Conservation (phyloP, 805 yeast species). For the Suhomyces prunicola region DNA sequence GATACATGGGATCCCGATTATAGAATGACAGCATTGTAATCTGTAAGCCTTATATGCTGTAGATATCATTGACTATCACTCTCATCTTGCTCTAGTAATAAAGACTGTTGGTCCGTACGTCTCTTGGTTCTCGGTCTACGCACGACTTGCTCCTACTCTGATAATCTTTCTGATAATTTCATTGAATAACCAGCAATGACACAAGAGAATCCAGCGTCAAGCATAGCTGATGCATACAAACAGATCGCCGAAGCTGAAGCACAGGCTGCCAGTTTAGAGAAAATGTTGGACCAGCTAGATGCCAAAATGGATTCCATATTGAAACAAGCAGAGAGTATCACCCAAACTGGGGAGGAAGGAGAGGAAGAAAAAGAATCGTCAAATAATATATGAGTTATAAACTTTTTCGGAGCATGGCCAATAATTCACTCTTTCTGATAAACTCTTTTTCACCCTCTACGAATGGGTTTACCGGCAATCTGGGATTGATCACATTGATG, state of each 20-base stretch:
- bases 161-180: neutral
- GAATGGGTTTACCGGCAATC: constrained; percentile 72
- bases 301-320: constrained; percentile 58
- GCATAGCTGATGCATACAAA: constrained; percentile 55
- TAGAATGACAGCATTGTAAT: no score
- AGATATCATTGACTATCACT: no score
- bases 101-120: no score
- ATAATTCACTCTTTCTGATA: constrained; percentile 25
- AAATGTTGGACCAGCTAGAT: constrained; percentile 62
- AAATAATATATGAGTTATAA: no score
- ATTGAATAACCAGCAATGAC: constrained; percentile 16
- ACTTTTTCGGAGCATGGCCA: constrained; percentile 4
- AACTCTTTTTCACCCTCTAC: constrained; percentile 52
- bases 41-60: no score
- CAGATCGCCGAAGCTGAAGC: constrained; percentile 66
- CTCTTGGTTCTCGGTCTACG: neutral
- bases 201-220: constrained; percentile 24
- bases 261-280: constrained; percentile 59
- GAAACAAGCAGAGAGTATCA: constrained; percentile 44
- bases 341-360: neutral
- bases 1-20: no score
- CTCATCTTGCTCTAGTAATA: no score
- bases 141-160: neutral
- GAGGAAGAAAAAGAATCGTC: neutral
- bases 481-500: constrained; percentile 58